Evolutionary conservation across 2,329 filamentous ascomycete species (phyloP), one percentile per base, ranked within the genome.

Genomic region (Fusarium stilboides): DNA sequence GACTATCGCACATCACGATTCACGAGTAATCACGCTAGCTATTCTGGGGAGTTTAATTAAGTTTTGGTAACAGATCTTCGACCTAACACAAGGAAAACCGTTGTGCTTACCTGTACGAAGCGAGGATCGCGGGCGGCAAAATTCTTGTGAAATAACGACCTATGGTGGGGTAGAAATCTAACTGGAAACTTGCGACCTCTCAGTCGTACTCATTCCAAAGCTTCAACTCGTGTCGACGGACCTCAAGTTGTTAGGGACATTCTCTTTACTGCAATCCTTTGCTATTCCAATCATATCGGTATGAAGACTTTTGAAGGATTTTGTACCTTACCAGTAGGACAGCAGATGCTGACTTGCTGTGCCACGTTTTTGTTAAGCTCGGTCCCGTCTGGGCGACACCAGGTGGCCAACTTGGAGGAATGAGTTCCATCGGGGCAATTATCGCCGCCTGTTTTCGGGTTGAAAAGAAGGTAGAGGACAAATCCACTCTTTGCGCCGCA

Each of bases 371-470:
- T 22, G 8, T 70, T 43, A 13, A 70, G 3, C 7, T 68, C 22
- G 26, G 53, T 40, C 7, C 66, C 68, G 22, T 64, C 60, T 28
- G 63, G 68, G 15, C 63, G 70, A 4, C 59, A 71, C 57, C 68
- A 70, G 2, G 53, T 46, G 0, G 57, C 63, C 3, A 20, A 22
- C 1, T 14, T 13, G 5, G 58, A 44, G 20, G 57, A 46, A n/a
- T 68, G 56, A 1, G 67, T 68, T 12, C 56, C 59, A 2, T 28
- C 14, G 0, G 66, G 62, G 39, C 68, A 68, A 3, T 40, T 26
- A 0, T 31, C 58, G 13, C 68, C 63, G 5, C 26, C 14, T 31
- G 58, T 65, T 6, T 34, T 28, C 12, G 43, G 49, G 15, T 62
- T 24, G 1, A 24, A 43, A 0, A 59, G 20, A 15, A 66, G 62